A percentile compares a stretch with the other conserved stretches of the same genome.
These are phyloP conservation scores for Hypholoma fasciculare DNA, from an alignment of 768 basidiomycete species.

Conservation along the genomic window DNA sequence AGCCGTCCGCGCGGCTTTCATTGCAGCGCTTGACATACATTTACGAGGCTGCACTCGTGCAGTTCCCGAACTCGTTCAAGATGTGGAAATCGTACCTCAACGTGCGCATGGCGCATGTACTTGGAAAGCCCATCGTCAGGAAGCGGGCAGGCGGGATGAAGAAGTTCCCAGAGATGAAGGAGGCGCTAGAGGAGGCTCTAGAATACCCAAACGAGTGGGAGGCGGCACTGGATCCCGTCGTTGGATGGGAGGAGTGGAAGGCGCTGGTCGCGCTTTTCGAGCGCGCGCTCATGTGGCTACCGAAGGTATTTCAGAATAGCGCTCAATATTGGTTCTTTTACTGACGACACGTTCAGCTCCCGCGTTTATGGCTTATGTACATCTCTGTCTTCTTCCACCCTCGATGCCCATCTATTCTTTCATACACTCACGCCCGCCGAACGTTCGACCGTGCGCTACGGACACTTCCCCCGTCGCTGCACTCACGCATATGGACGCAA, in stretches of 20 bases:
- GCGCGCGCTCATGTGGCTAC: slow-evolving; percentile 92
- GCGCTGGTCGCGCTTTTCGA: slow-evolving; percentile 86
- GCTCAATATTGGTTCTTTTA: neutral
- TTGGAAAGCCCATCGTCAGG: slow-evolving; percentile 71
- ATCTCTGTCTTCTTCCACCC: slow-evolving; percentile 89
- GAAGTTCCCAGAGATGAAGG: slow-evolving; percentile 90
- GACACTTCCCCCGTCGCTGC: slow-evolving; percentile 90
- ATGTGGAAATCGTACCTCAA: slow-evolving; percentile 93
- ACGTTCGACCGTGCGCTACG: slow-evolving; percentile 95
- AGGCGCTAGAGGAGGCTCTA: slow-evolving; percentile 83
- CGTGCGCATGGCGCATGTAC: slow-evolving; percentile 81
- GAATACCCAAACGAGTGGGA: slow-evolving; percentile 86
- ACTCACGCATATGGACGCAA: slow-evolving; percentile 88
- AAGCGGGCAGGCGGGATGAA: slow-evolving; percentile 86
- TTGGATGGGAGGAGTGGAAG: slow-evolving; percentile 98
- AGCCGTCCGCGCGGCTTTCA: slow-evolving; percentile 68
- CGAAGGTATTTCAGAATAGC: slow-evolving; percentile 58
- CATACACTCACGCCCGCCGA: slow-evolving; percentile 87
- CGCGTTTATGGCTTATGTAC: slow-evolving; percentile 93
- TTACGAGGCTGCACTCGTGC: slow-evolving; percentile 88
- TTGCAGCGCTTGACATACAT: slow-evolving; percentile 86
- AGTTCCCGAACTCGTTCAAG: slow-evolving; percentile 92
- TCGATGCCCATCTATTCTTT: slow-evolving; percentile 78
- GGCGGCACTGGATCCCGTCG: slow-evolving; percentile 77
- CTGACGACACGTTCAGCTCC: slow-evolving; percentile 56